These are phyloP conservation scores for Amanita pseudoporphyria DNA, from an alignment of 768 basidiomycete genomes.

Conservation along the genomic window DNA sequence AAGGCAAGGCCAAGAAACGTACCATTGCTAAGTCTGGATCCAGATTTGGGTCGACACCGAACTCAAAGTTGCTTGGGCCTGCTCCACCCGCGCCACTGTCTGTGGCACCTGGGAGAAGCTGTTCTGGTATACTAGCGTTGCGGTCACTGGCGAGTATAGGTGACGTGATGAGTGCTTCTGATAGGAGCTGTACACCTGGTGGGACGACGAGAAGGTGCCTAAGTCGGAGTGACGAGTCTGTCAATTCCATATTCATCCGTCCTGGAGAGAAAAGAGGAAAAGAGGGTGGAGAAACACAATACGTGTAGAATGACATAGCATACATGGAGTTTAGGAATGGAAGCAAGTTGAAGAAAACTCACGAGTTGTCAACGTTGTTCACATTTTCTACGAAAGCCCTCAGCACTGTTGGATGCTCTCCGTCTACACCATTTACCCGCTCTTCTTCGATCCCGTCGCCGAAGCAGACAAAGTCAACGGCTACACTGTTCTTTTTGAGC, in stretches of 20 bases:
- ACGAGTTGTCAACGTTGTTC: constrained; percentile 82
- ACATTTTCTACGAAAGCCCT: constrained; percentile 77
- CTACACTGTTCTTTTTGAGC: constrained; percentile 98
- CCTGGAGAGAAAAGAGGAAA: neutral
- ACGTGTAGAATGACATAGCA: neutral
- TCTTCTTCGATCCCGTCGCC: constrained; percentile 71
- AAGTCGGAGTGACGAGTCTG: constrained; percentile 1
- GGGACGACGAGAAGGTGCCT: constrained; percentile 80
- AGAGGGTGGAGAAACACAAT: neutral
- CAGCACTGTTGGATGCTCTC: constrained; percentile 57
- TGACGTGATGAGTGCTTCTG: constrained; percentile 74
- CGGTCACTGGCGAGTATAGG: constrained; percentile 77
- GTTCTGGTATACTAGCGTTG: constrained; percentile 54
- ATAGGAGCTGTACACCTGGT: constrained; percentile 71
- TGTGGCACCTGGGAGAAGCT: constrained; percentile 39
- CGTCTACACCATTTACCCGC: constrained; percentile 13
- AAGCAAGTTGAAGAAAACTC: constrained; percentile 20
- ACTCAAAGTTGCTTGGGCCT: constrained; percentile 59
- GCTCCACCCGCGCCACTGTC: constrained; percentile 29
- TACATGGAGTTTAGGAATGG: neutral
- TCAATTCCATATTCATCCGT: constrained; percentile 4
- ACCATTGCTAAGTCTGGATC: constrained; percentile 84
- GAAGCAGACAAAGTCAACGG: constrained; percentile 84
- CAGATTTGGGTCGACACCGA: constrained; percentile 81
- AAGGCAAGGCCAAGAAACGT: constrained; percentile 12